Evolutionary conservation across 2,329 filamentous ascomycete species (phyloP).

Genomic region (Ophiostoma novo-ulmi): DNA sequence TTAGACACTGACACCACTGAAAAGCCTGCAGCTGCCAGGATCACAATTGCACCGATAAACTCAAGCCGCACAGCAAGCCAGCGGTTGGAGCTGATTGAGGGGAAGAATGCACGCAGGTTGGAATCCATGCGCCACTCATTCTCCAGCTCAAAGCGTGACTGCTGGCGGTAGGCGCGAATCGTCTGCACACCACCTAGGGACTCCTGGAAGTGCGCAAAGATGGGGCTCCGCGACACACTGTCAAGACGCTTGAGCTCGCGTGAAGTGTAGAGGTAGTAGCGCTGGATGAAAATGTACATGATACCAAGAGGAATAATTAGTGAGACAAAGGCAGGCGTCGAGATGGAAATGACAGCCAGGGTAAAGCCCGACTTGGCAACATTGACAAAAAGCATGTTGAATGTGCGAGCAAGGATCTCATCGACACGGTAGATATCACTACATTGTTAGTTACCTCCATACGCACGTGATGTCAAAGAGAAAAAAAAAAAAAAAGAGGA

Average conservation of each 20-base stretch:
- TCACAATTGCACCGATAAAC: slow-evolving; percentile 91
- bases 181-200: slow-evolving; percentile 90
- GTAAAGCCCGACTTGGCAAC: slow-evolving; percentile 73
- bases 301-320: slow-evolving; percentile 75
- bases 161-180: slow-evolving; percentile 89
- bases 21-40: slow-evolving; percentile 78
- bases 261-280: slow-evolving; percentile 94
- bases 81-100: slow-evolving; percentile 86
- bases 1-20: slow-evolving; percentile 73
- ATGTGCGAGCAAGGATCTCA: slow-evolving; percentile 89
- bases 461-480: background rate
- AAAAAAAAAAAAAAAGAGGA: background rate
- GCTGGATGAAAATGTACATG: slow-evolving; percentile 88
- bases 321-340: slow-evolving; percentile 73
- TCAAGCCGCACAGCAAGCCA: slow-evolving; percentile 95
- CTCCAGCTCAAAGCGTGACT: slow-evolving; percentile 79
- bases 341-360: slow-evolving; percentile 73
- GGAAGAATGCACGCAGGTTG: slow-evolving; percentile 90
- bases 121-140: slow-evolving; percentile 97
- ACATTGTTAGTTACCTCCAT: background rate
- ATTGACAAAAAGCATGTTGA: slow-evolving; percentile 92
- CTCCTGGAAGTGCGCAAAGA: slow-evolving; percentile 98
- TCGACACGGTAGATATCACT: slow-evolving; percentile 73
- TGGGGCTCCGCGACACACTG: slow-evolving; percentile 90
- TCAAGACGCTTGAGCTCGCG: slow-evolving; percentile 94